Base-by-base conservation (phyloP, 2,329 filamentous ascomycete genomes). In the Venturia asperata region DNA sequence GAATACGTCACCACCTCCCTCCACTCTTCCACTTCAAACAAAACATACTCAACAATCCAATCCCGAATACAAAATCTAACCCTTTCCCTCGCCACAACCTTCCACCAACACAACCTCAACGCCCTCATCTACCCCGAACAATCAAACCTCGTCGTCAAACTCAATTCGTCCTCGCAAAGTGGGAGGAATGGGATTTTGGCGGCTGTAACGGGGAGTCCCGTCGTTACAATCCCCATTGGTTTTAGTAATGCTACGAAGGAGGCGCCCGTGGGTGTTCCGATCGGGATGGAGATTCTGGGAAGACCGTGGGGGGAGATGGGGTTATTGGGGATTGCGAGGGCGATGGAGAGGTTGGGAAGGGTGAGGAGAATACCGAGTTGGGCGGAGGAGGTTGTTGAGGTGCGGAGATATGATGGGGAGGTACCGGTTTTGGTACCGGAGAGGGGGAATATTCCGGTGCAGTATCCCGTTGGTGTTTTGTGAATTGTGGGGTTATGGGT, bases 111-210 rank as follows among this genome's bases (percentile, higher is more conserved):
- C 67, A 67, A 72, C 0, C 76, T 88, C 17, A 82, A 86, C 70
- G 85, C 82, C 0, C 69, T 88, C 43, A 80, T 87, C 69, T 88
- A 88, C 72, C 85, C 86, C 0, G 81, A 88, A 70, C 86, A 88
- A 70, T 81, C 81, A 70, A 86, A 86, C 64, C 79, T 88, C 1
- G 83, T 86, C 6, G 84, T 87, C 2, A 79, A 80, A 58, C 72
- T 87, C 30, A 85, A 84, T 3, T 79, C 80, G 0, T 76, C 81
- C 0, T 81, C 79, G 0, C 86, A 88, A 73, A 75, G 75, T n/a
- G 85, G 85, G 0, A 77, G 86, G 2, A 88, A 85, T 68, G 83
- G 82, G 2, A 82, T 84, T 60, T 70, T 84, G 1, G 83, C 81
- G 2, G 81, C 82, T 0, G 70, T 84, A 64, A 83, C 82, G 1